Base-by-base conservation (phyloP, 164 flowering plant species). In the Chloranthus sessilifolius region DNA sequence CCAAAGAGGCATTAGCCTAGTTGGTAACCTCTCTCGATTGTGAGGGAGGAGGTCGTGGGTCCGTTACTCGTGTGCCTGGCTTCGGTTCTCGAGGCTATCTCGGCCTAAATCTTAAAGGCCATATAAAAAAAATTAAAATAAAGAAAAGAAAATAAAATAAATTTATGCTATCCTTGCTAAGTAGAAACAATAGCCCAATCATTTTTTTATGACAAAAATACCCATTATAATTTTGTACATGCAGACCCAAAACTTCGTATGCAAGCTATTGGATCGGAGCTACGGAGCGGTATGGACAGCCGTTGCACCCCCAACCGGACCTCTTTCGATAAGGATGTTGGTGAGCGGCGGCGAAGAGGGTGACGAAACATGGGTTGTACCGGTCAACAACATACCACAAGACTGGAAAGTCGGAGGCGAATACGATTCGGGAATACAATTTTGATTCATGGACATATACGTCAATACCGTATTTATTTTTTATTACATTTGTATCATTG, bases 361-460 rank as follows among this genome's bases (percentile, higher is more conserved):
- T 36, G 90, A 89, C 28, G 94, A 86, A 58, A 57, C 70, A 23
- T 86, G 97, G 95, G 58, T 77, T 1, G 80, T 78, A 28, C 88
- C 97, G 3, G 47, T 54, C 2, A 83, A 82, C 35, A 39, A 65
- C 60, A 73, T 86, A 26, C 88, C 95, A 0, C 42, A 65, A 28
- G 74, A 75, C 53, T 89, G 97, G 97, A 86, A 76, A 47, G 74
- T 74, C 19, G 97, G 95, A 58, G 77, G 64, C 6, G 61, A 60
- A 31, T 89, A 86, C 47, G 97, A 89, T 63, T 65, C 94, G 7
- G 97, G 97, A 55, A 79, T 80, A 31, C 97, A 83, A 78, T n/a
- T 78, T 85, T 22, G 61, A 66, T 42, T 39, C 17, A 7, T 47
- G 42, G 43, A 24, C 9, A 34, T 11, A 15, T 11, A 21, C 3